Conservation (phyloP, 2,329 filamentous ascomycete species). For the Gaeumannomyces tritici region DNA sequence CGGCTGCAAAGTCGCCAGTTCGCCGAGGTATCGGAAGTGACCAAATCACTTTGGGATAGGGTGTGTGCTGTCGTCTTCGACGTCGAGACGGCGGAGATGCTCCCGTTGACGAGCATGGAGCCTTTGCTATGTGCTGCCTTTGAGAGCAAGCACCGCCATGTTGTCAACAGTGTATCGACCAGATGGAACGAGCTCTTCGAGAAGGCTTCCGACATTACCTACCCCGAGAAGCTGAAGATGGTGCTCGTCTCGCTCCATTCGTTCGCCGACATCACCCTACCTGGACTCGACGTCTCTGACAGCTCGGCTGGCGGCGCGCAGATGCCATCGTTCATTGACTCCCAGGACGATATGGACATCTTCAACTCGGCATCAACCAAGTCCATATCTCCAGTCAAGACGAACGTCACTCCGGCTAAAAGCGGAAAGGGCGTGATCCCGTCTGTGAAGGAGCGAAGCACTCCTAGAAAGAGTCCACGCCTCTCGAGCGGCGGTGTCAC, state of each 20-base stretch:
- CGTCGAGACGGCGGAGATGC: slow-evolving; percentile 23
- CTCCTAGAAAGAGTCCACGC: slow-evolving; percentile 2
- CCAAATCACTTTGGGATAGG: slow-evolving; percentile 38
- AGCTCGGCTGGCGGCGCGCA: slow-evolving; percentile 25
- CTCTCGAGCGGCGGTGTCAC: not conserved
- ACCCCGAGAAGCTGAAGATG: slow-evolving; percentile 53
- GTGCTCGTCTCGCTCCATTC: slow-evolving; percentile 52
- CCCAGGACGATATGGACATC: slow-evolving; percentile 33
- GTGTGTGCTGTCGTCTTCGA: slow-evolving; percentile 30
- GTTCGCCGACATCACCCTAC: slow-evolving; percentile 36
- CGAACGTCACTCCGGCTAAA: slow-evolving; percentile 13
- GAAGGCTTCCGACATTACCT: slow-evolving; percentile 46
- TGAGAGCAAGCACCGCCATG: slow-evolving; percentile 44
- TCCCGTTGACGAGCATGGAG: slow-evolving; percentile 44
- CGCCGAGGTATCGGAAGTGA: slow-evolving; percentile 30
- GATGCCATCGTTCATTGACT: slow-evolving; percentile 33
- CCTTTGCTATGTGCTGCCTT: slow-evolving; percentile 44
- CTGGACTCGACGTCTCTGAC: slow-evolving; percentile 28
- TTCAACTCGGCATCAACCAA: slow-evolving; percentile 17
- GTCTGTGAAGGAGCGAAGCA: slow-evolving; percentile 8
- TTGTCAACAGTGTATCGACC: slow-evolving; percentile 38
- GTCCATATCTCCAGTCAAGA: slow-evolving; percentile 4
- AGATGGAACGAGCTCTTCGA: slow-evolving; percentile 66
- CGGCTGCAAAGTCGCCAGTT: slow-evolving; percentile 30
- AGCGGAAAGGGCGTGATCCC: slow-evolving; percentile 12